These are phyloP conservation scores for Thozetella sp. DNA, from an alignment of 495 filamentous ascomycete species.

Conservation along the genomic window DNA sequence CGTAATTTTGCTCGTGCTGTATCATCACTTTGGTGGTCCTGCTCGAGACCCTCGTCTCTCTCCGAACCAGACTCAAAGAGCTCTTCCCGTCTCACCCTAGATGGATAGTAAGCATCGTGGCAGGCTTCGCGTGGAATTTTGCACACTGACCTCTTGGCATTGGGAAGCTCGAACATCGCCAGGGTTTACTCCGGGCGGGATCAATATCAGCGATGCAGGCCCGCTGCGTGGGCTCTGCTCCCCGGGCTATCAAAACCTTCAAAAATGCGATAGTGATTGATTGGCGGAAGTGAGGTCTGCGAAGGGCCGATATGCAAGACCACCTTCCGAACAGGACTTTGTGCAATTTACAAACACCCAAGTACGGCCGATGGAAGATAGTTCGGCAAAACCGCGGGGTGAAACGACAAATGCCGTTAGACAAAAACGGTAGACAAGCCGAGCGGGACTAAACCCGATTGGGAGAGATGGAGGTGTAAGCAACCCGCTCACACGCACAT, in stretches of 20 bases:
- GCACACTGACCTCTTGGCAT: conserved; percentile 50
- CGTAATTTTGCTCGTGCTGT: conserved; percentile 37
- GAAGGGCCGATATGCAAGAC: conserved; percentile 1
- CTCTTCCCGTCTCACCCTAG: conserved; percentile 54
- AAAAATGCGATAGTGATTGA: conserved; percentile 3
- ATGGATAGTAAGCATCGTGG: background rate
- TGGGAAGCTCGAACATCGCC: conserved; percentile 53
- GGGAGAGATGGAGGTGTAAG: too few relatives aligned
- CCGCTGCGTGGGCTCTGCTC: too few relatives aligned
- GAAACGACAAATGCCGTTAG: background rate
- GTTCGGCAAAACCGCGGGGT: background rate
- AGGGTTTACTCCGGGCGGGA: too few relatives aligned
- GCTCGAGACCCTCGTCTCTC: conserved; percentile 17
- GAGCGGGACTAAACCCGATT: background rate
- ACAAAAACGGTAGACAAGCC: background rate
- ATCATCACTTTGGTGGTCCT: conserved; percentile 18
- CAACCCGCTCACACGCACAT: too few relatives aligned
- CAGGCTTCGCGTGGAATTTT: background rate
- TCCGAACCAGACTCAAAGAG: conserved; percentile 39
- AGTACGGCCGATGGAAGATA: background rate
- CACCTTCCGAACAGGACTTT: background rate
- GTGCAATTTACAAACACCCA: background rate
- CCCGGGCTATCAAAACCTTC: too few relatives aligned
- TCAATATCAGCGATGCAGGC: too few relatives aligned
- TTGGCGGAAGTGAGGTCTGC: background rate